A percentile compares a stretch with the other conserved stretches of the same genome.
phyloP scores from a whole-genome alignment of 164 flowering plant genomes.

The Magnolia sinica region DNA sequence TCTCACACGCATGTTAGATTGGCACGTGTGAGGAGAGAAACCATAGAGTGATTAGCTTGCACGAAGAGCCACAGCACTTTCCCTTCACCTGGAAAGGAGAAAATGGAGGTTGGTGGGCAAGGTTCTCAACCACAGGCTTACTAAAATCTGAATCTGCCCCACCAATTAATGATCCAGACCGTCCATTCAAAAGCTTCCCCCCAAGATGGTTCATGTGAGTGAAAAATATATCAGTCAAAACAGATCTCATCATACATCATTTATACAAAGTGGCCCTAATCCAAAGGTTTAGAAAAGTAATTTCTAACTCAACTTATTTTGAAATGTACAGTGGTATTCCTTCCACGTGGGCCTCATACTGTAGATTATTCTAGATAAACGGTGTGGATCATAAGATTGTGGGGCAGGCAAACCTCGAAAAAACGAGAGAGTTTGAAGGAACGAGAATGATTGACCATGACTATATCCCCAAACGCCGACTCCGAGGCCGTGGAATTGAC shows the following conservation, averaged over 20 bases:
- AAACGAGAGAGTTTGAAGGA: not conserved
- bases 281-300: not conserved
- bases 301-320: not conserved
- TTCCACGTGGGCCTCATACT: too few species aligned
- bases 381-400: not conserved
- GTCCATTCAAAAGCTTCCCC: not conserved
- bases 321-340: too few species aligned
- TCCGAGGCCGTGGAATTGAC: conserved; percentile 35
- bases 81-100: not conserved
- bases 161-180: not conserved
- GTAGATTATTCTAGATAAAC: not conserved
- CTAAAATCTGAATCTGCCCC: not conserved
- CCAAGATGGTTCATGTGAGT: not conserved
- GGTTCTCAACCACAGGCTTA: not conserved
- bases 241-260: not conserved
- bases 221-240: not conserved
- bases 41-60: not conserved
- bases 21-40: not conserved
- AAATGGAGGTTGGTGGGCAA: not conserved
- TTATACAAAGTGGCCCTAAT: not conserved
- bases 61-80: not conserved
- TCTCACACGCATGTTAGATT: not conserved
- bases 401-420: not conserved
- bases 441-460: not conserved
- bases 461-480: not conserved